Base-by-base conservation (phyloP, 345 rosid genomes). In the Pelargonium nanum region DNA sequence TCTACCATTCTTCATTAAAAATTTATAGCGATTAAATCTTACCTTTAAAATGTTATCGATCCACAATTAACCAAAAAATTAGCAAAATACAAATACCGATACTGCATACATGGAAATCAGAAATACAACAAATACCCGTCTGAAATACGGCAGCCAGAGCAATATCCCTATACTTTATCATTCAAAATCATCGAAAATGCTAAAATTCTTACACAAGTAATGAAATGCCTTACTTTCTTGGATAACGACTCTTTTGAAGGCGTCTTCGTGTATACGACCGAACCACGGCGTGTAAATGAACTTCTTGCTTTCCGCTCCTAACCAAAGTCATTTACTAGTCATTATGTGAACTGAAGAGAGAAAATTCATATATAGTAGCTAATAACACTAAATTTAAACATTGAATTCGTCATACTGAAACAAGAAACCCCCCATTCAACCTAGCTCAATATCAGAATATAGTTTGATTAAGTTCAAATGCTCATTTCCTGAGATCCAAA, bases 191-290 rank as follows among this genome's bases (percentile, higher is more conserved):
- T 28, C 23, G 15, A 22, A 7, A 44, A 34, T 30, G 24, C 23
- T 40, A 44, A 19, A 21, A 60, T 8, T 60, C 22, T n/a, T 3
- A 23, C 50, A 45, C 19, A 25, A 17, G 15, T 13, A 1, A 57
- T n/a, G 26, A 65, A 25, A 26, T 24, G 13, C 13, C 79, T 70
- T 68, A 89, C 99, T 40, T 75, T 88, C 72, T 80, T 72, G 55
- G 74, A 74, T 51, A 84, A 68, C 2, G 88, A 78, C 55, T 87
- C 90, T 71, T 85, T 83, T 22, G 96, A 86, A 76, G 99, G 99
- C 62, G 96, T 94, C 87, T 90, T 94, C 12, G 99, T 94, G 75
- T 90, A 94, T 51, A 78, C 72, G 71, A 88, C 66, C 0, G 97
- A 90, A 48, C 95, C 97, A 20, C 96, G 87, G 63, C 89, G 78